phyloP scores from a whole-genome alignment of 2,329 filamentous ascomycete species.

The Tympanopsis confertula region DNA sequence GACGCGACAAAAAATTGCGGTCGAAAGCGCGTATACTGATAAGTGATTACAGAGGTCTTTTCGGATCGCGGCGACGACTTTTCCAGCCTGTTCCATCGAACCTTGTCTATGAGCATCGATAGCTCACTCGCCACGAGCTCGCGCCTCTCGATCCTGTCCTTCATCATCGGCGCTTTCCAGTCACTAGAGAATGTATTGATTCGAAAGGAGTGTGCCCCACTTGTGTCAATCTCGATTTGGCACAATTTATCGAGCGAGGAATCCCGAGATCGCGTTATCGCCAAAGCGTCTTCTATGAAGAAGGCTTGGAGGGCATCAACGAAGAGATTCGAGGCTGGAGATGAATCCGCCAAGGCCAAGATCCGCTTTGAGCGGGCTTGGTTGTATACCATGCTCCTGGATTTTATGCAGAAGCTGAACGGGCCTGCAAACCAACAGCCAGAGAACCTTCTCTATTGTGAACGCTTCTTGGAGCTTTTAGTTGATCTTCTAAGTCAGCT shows the following conservation, averaged over 20 bases:
- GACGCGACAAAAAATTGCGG: constrained; percentile 3
- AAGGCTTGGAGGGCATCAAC: constrained; percentile 83
- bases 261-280: constrained; percentile 61
- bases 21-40: constrained; percentile 13
- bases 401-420: constrained; percentile 70
- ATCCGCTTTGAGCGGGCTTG: constrained; percentile 86
- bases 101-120: constrained; percentile 77
- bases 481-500: constrained; percentile 86
- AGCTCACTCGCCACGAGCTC: constrained; percentile 52
- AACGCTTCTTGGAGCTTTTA: constrained; percentile 84
- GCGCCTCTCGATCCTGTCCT: constrained; percentile 73
- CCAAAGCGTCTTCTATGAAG: constrained; percentile 61
- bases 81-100: constrained; percentile 75
- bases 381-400: constrained; percentile 75
- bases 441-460: constrained; percentile 71
- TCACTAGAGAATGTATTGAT: constrained; percentile 81
- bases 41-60: constrained; percentile 52
- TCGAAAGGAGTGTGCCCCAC: constrained; percentile 87
- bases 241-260: constrained; percentile 76
- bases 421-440: constrained; percentile 27
- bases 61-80: constrained; percentile 69
- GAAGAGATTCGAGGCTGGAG: constrained; percentile 79
- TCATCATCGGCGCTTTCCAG: constrained; percentile 85
- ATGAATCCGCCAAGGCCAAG: constrained; percentile 66
- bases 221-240: constrained; percentile 93